These are phyloP conservation scores for Galerina marginata DNA, from an alignment of 768 basidiomycete genomes.

Conservation along the genomic window DNA sequence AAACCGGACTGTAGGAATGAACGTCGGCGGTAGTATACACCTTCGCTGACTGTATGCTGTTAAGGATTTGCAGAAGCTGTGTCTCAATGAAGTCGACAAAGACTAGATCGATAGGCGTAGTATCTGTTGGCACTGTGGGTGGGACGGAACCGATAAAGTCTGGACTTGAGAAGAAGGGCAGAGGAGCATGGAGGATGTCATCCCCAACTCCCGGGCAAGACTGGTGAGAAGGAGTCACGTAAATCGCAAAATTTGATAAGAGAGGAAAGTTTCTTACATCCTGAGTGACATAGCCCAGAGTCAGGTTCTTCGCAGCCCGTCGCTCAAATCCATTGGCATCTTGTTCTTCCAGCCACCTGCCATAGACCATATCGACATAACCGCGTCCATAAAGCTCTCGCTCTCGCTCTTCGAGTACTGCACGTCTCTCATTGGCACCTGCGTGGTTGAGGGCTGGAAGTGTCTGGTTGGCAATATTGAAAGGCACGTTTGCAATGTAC, in stretches of 20 bases:
- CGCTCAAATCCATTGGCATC: conserved; percentile 41
- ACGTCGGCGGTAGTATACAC: conserved; percentile 60
- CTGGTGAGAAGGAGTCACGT: conserved; percentile 33
- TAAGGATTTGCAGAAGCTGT: conserved; percentile 59
- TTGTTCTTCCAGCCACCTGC: conserved; percentile 67
- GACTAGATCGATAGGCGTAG: conserved; percentile 71
- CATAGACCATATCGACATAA: conserved; percentile 55
- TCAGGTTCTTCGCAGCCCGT: conserved; percentile 55
- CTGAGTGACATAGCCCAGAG: conserved; percentile 76
- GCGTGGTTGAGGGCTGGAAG: conserved; percentile 56
- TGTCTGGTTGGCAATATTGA: conserved; percentile 56
- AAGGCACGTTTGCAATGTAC: conserved; percentile 61
- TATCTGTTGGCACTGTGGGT: conserved; percentile 53
- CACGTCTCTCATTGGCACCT: conserved; percentile 44
- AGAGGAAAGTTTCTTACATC: conserved; percentile 50
- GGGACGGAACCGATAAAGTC: conserved; percentile 63
- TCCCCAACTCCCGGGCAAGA: conserved; percentile 79
- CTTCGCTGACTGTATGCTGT: conserved; percentile 54
- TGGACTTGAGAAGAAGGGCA: conserved; percentile 59
- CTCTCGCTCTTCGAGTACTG: conserved; percentile 40
- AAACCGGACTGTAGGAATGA: conserved; percentile 54
- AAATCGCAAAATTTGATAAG: background rate
- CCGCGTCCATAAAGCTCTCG: conserved; percentile 51
- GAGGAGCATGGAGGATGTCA: conserved; percentile 67
- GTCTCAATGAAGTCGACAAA: conserved; percentile 73